A percentile compares a stretch with the other conserved stretches of the same genome.
Evolutionary conservation across 768 basidiomycete genomes (phyloP).

Genomic region (Daedalea quercina): DNA sequence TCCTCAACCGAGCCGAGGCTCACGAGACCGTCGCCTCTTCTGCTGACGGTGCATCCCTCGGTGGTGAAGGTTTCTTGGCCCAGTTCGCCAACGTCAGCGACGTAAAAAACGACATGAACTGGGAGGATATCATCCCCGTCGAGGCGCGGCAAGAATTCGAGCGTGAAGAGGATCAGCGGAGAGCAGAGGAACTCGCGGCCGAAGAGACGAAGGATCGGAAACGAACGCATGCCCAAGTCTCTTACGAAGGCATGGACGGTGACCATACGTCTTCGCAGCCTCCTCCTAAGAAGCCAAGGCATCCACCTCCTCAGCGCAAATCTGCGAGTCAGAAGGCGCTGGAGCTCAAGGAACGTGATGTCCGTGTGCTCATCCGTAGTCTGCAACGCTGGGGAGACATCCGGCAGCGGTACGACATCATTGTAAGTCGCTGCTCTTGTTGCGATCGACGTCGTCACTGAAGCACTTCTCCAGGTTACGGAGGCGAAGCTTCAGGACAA

Average conservation of each 20-base stretch:
- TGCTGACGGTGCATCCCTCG: conserved; percentile 87
- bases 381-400: conserved; percentile 98
- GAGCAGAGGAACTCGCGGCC: conserved; percentile 62
- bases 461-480: conserved; percentile 46
- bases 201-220: conserved; percentile 73
- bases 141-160: conserved; percentile 86
- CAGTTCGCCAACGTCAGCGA: conserved; percentile 96
- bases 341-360: conserved; percentile 95
- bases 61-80: conserved; percentile 94
- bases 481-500: conserved; percentile 92
- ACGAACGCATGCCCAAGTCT: conserved; percentile 78
- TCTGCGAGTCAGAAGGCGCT: conserved; percentile 90
- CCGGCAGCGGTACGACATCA: conserved; percentile 86
- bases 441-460: neutral
- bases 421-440: conserved; percentile 50
- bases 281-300: conserved; percentile 69
- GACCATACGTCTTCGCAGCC: conserved; percentile 60
- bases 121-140: conserved; percentile 98
- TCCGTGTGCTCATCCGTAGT: conserved; percentile 91
- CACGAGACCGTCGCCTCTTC: conserved; percentile 87
- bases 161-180: conserved; percentile 69
- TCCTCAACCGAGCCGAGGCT: conserved; percentile 92
- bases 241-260: conserved; percentile 93
- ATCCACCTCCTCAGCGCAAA: conserved; percentile 71
- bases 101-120: conserved; percentile 96